Evolutionary conservation across 2,329 filamentous ascomycete genomes (phyloP).

Genomic region (Septoria petroselini): DNA sequence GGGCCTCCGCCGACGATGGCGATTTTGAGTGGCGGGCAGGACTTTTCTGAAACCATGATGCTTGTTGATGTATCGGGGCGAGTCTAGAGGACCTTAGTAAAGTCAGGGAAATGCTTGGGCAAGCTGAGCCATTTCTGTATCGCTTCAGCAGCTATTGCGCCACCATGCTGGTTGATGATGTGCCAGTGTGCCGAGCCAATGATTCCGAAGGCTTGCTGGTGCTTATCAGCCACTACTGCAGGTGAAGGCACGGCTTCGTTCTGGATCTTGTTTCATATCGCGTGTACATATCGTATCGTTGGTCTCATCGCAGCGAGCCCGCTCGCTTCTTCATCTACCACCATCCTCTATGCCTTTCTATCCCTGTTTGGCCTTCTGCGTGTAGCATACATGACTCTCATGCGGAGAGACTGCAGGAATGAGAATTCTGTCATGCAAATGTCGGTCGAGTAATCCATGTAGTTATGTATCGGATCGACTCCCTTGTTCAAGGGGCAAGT

Average conservation of each 20-base stretch:
- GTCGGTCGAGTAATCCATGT: conserved; percentile 43
- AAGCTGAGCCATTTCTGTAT: background rate
- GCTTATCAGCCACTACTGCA: too few species aligned
- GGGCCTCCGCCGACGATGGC: conserved; percentile 43
- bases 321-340: too few species aligned
- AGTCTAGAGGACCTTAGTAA: too few species aligned
- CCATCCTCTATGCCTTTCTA: too few species aligned
- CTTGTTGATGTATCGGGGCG: background rate
- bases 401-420: conserved; percentile 7
- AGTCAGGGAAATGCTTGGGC: background rate
- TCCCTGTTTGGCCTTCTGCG: conserved; percentile 6
- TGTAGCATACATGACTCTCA: conserved; percentile 16
- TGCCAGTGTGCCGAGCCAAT: too few species aligned
- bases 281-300: too few species aligned
- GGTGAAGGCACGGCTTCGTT: too few species aligned
- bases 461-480: conserved; percentile 52
- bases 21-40: conserved; percentile 6
- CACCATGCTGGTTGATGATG: conserved; percentile 6
- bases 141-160: conserved; percentile 1
- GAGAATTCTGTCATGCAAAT: conserved; percentile 12
- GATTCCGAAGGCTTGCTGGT: too few species aligned
- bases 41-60: conserved; percentile 5
- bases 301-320: too few species aligned
- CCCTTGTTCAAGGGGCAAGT: conserved; percentile 46
- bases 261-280: too few species aligned